These are phyloP conservation scores for Madurella fahalii DNA, from an alignment of 2,329 filamentous ascomycete genomes.

Conservation along the genomic window DNA sequence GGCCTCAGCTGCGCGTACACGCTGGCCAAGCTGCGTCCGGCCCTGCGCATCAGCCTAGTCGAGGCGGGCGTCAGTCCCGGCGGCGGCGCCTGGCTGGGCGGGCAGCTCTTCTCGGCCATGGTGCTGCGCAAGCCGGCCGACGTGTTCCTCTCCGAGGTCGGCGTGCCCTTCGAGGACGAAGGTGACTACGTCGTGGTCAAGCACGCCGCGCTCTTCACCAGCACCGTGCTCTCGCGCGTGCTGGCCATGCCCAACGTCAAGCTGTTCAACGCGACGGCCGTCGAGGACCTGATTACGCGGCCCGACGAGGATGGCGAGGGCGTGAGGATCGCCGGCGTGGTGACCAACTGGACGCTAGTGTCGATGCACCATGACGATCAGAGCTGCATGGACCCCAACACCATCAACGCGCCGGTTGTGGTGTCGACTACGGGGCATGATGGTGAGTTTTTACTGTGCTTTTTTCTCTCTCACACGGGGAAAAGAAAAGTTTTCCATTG, in stretches of 20 bases:
- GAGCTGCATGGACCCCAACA: constrained; percentile 96
- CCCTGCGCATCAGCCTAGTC: constrained; percentile 87
- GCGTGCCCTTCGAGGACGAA: constrained; percentile 83
- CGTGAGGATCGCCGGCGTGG: constrained; percentile 78
- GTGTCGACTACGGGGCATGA: constrained; percentile 91
- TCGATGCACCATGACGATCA: constrained; percentile 84
- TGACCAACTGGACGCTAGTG: constrained; percentile 94
- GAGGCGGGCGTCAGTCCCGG: constrained; percentile 84
- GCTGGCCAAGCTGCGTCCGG: constrained; percentile 76
- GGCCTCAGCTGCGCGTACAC: constrained; percentile 82
- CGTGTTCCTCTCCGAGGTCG: constrained; percentile 74
- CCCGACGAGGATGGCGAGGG: constrained; percentile 47
- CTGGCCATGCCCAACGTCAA: constrained; percentile 86
- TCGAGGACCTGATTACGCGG: constrained; percentile 89
- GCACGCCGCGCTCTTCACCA: constrained; percentile 89
- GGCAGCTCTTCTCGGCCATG: constrained; percentile 94
- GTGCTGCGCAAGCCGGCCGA: constrained; percentile 91
- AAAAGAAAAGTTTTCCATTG: no score
- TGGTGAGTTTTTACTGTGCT: constrained; percentile 36
- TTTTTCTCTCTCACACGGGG: not conserved
- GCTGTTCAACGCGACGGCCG: constrained; percentile 90
- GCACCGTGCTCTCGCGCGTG: constrained; percentile 78
- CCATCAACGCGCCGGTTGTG: constrained; percentile 85
- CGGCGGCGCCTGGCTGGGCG: constrained; percentile 88
- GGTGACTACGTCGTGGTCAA: constrained; percentile 88